Evolutionary conservation across 164 flowering plant genomes (phyloP).

Genomic region (Malania oleifera): DNA sequence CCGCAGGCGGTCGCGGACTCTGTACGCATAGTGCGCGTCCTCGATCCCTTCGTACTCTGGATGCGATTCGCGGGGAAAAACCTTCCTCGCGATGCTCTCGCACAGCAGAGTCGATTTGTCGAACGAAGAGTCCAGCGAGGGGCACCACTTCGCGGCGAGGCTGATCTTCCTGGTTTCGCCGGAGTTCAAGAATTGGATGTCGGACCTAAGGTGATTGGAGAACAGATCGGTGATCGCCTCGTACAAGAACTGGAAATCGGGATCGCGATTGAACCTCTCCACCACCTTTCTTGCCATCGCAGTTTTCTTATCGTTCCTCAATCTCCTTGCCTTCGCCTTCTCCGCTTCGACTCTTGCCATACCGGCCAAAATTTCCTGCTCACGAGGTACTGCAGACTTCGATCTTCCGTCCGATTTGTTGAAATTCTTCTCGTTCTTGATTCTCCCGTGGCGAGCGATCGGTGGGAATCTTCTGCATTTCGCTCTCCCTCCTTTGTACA

Average conservation of each 20-base stretch:
- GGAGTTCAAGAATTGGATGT: conserved; percentile 14
- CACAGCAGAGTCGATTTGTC: conserved; percentile 29
- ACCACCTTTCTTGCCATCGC: conserved; percentile 20
- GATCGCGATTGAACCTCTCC: conserved; percentile 20
- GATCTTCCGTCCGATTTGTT: background rate
- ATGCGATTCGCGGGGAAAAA: conserved; percentile 31
- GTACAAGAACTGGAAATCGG: conserved; percentile 22
- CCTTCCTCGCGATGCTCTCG: conserved; percentile 39
- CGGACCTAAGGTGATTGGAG: conserved; percentile 22
- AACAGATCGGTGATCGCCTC: conserved; percentile 27
- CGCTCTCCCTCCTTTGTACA: background rate
- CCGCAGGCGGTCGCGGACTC: conserved; percentile 30
- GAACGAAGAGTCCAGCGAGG: conserved; percentile 18
- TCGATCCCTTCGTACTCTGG: conserved; percentile 26
- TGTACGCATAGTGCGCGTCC: conserved; percentile 31
- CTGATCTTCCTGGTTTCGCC: conserved; percentile 16
- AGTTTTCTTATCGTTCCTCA: conserved; percentile 16
- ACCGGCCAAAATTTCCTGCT: background rate
- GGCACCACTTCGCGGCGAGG: conserved; percentile 29
- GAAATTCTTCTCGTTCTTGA: background rate
- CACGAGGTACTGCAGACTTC: background rate
- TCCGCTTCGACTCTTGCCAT: conserved; percentile 2
- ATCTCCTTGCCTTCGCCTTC: conserved; percentile 11
- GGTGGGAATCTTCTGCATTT: background rate
- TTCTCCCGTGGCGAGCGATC: background rate